Evolutionary conservation across 2,329 filamentous ascomycete genomes (phyloP).

Genomic region (Talaromyces sp.): DNA sequence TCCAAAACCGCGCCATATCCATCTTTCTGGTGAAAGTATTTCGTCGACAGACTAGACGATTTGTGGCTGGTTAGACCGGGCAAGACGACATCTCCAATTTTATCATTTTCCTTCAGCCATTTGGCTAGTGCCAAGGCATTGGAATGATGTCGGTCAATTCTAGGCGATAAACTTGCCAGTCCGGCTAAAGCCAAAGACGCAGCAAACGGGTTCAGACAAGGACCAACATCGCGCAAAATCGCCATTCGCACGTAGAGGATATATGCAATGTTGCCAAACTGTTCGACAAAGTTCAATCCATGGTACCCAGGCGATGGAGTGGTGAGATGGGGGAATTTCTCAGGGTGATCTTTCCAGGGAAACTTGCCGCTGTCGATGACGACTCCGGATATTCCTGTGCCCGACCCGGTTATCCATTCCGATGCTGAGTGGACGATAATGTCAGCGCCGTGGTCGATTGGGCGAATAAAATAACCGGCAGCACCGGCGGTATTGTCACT

Average conservation of each 20-base stretch:
- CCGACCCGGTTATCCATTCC: slow-evolving; percentile 91
- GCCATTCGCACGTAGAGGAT: slow-evolving; percentile 74
- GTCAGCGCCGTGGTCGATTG: slow-evolving; percentile 80
- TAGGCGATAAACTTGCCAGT: slow-evolving; percentile 71
- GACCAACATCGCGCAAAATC: slow-evolving; percentile 71
- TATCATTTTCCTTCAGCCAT: slow-evolving; percentile 68
- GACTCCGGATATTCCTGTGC: slow-evolving; percentile 77
- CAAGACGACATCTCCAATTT: slow-evolving; percentile 80
- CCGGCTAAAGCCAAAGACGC: slow-evolving; percentile 73
- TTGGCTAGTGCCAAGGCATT: slow-evolving; percentile 69
- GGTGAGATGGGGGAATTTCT: slow-evolving; percentile 75
- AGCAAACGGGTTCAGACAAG: slow-evolving; percentile 72
- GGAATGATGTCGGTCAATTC: slow-evolving; percentile 70
- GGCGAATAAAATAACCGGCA: slow-evolving; percentile 75
- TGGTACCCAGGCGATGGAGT: slow-evolving; percentile 81
- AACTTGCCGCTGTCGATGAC: slow-evolving; percentile 82
- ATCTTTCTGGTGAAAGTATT: slow-evolving; percentile 4
- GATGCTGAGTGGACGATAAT: slow-evolving; percentile 87
- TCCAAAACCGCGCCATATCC: slow-evolving; percentile 5
- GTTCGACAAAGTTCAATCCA: slow-evolving; percentile 81
- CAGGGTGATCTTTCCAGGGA: slow-evolving; percentile 63
- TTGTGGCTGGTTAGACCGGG: slow-evolving; percentile 48
- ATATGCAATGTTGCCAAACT: slow-evolving; percentile 71
- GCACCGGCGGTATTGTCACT: slow-evolving; percentile 80
- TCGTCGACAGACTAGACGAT: not conserved